Percentiles rank a stretch among this genome's conserved stretches.
Evolutionary conservation across 345 rosid genomes (phyloP).

Genomic region (Citrus sinensis): DNA sequence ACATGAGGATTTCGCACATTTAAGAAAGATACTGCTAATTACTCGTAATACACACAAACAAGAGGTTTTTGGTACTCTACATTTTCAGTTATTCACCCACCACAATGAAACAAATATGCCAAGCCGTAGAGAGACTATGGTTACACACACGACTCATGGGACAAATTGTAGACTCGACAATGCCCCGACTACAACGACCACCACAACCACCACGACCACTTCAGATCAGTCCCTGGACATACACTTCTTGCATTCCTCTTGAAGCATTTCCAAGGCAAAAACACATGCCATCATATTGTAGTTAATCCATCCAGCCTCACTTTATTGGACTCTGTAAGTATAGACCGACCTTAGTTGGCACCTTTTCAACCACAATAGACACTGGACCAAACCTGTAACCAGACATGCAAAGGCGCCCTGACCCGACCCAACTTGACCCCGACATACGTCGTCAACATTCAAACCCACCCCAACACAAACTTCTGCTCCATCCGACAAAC

Average conservation of each 20-base stretch:
- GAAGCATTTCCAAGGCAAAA: neutral
- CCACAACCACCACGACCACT: neutral
- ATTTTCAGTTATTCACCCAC: slow-evolving; percentile 1
- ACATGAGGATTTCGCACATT: neutral
- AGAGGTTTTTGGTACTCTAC: neutral
- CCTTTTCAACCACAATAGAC: slow-evolving; percentile 20
- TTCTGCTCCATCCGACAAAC: neutral
- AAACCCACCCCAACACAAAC: neutral
- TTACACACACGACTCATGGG: neutral
- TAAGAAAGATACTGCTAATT: neutral
- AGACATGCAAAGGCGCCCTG: slow-evolving; percentile 8
- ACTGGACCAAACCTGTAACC: slow-evolving; percentile 19
- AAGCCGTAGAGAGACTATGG: neutral
- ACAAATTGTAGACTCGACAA: neutral
- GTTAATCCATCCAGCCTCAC: neutral
- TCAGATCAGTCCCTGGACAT: slow-evolving; percentile 2
- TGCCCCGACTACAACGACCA: neutral
- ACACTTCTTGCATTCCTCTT: neutral
- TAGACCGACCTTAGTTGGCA: slow-evolving; percentile 8
- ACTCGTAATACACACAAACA: neutral
- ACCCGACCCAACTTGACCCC: slow-evolving; percentile 19
- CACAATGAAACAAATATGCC: neutral
- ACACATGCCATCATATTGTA: neutral
- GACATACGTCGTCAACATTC: slow-evolving; percentile 6
- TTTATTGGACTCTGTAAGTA: slow-evolving; percentile 14